Conservation (phyloP, 2,329 filamentous ascomycete genomes). For the Penicillium frequentans region DNA sequence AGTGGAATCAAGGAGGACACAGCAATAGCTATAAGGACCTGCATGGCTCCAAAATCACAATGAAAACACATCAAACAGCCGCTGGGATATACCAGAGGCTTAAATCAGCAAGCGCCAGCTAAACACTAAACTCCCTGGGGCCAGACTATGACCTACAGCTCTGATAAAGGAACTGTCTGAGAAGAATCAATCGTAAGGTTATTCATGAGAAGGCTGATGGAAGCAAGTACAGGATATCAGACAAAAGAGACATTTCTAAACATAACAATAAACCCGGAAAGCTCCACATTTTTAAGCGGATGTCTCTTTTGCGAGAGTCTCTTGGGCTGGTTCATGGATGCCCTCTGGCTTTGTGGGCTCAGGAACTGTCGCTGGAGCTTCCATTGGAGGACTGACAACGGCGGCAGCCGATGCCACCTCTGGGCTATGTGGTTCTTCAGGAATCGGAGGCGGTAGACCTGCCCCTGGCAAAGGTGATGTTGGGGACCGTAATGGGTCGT, state of each 20-base stretch:
- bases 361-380: neutral
- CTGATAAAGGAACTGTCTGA: neutral
- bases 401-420: slow-evolving; percentile 18
- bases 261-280: neutral
- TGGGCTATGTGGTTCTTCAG: slow-evolving; percentile 34
- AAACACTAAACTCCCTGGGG: neutral
- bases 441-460: slow-evolving; percentile 34
- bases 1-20: neutral
- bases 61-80: neutral
- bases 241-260: neutral
- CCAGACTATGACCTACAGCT: neutral
- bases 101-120: neutral
- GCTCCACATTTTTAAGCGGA: neutral
- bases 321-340: slow-evolving; percentile 4
- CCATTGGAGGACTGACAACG: slow-evolving; percentile 5
- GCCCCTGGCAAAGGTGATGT: slow-evolving; percentile 31
- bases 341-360: neutral
- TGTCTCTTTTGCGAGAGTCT: slow-evolving; percentile 1
- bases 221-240: slow-evolving; percentile 5
- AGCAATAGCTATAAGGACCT: neutral
- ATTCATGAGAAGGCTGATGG: neutral
- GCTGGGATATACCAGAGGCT: neutral
- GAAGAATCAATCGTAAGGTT: neutral
- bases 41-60: neutral
- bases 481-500: slow-evolving; percentile 25